Evolutionary conservation across 495 filamentous ascomycete genomes (phyloP), one percentile per base, ranked within the genome.

Genomic region (Jackrogersella minutella): DNA sequence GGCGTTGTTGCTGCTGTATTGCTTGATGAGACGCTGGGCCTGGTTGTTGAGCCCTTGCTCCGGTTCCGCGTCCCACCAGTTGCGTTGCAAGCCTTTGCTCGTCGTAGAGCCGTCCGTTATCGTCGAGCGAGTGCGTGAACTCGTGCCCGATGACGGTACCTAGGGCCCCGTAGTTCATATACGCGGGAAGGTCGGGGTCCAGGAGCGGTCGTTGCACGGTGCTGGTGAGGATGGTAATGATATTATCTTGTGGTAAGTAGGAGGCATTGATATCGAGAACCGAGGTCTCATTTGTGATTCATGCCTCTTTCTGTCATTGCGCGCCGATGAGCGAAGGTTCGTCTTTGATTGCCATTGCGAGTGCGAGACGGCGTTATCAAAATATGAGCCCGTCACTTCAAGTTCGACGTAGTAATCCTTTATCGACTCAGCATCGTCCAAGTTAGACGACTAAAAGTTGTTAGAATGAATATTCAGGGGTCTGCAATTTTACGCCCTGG

Each of bases 41-140:
- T 84, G 81, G 43, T 86, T 75, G 52, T 86, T 73, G 70, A 90
- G 90, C 8, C 77, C 82, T 7, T 41, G 63, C 8, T 49, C 40
- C n/a, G 87, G 90, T 36, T 80, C 74, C 11, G 82, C 78, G 41
- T 86, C 81, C 87, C 87, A 90, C 87, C 87, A 88, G 70, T 89
- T n/a, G n/a, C 79, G 1, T 82, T 85, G 63, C 82, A 88, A 57
- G 84, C 86, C 87, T 86, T 16, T 74, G 83, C 51, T 87, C 76
- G 60, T 89, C 86, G 54, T 85, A 89, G 62, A 87, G 82, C 30
- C 87, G 79, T 44, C 88, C 88, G 13, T 78, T 85, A 14, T 82
- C 86, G 67, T 90, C 88, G 62, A 90, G 89, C 17, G 86, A 86
- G 70, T 90, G 88, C 1, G 86, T 87, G 14, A 89, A 80, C 67